phyloP scores from a whole-genome alignment of 192 early-diverging fungal genomes.

The Coemansia sp. region DNA sequence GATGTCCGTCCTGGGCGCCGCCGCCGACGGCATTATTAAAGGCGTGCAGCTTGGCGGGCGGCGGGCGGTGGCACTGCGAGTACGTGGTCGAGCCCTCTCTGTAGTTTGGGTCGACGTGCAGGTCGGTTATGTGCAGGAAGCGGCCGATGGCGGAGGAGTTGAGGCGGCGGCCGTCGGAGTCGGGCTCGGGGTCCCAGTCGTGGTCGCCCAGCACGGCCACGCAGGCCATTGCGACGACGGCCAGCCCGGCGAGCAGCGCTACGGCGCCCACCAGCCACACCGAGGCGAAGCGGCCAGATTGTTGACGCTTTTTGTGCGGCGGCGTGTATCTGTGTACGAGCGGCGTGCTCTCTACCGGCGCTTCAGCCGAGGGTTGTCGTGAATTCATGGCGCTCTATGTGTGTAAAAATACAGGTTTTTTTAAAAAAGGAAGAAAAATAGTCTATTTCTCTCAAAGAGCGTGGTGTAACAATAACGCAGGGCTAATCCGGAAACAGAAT shows the following conservation, averaged over 20 bases:
- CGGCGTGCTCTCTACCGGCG: too few species aligned
- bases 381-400: too few species aligned
- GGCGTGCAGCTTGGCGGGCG: conserved; percentile 8
- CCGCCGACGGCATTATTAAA: too few species aligned
- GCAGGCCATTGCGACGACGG: conserved; percentile 4
- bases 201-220: conserved; percentile 1
- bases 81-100: conserved; percentile 49
- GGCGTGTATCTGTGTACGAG: too few species aligned
- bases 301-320: too few species aligned
- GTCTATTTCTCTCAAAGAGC: too few species aligned
- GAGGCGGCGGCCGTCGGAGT: conserved; percentile 16
- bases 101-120: conserved; percentile 67
- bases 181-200: neutral
- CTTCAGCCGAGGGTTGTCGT: too few species aligned
- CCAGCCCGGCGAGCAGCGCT: neutral
- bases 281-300: neutral
- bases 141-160: conserved; percentile 46
- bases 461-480: too few species aligned
- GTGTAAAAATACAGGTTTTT: too few species aligned
- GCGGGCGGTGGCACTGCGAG: conserved; percentile 57
- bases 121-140: conserved; percentile 71
- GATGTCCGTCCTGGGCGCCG: conserved; percentile 35
- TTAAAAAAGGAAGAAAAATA: too few species aligned
- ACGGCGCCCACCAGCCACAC: neutral
- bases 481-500: too few species aligned